Base-by-base conservation (phyloP, 768 basidiomycete genomes). In the Amanita molliuscula region DNA sequence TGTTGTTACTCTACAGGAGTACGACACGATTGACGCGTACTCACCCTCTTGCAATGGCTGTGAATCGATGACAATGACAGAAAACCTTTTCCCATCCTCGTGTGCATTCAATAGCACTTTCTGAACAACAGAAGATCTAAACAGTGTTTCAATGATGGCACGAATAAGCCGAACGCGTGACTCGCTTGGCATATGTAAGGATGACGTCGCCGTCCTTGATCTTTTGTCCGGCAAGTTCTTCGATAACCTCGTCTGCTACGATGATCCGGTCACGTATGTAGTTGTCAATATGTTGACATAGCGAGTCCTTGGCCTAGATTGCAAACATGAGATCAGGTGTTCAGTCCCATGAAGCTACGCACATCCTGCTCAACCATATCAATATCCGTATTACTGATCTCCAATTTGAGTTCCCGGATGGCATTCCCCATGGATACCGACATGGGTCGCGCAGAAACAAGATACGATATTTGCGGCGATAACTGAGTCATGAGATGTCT, bases 351-450 rank as follows among this genome's bases (percentile, higher is more conserved):
- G 16, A 25, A 34, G 29, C 7, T 47, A 60, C 64, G 56, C 59
- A 95, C 95, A 68, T 98, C 91, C 61, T 95, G 89, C 66, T 98
- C 93, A 4, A 92, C 84, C 64, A 92, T 74, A 69, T 99, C 95
- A 44, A 91, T 91, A 58, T 93, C 89, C 36, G 92, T 80, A 35
- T 77, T 79, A 59, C 90, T 93, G 60, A 99, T 96, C 60, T 98
- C 92, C 50, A 95, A 72, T 70, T 99, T 99, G 58, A 99, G 73
- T 64, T 94, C 87, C 52, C 93, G 79, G 57, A 92, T 90, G 0
- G 93, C 90, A 61, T 93, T 95, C 0, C 93, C 91, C 88, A 94
- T 92, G 21, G 90, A 88, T 18, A 91, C 82, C 15, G 89, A 87
- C 85, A 94, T 87, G 0, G 91, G 88, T 44, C 93, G 76, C 16